Evolutionary conservation across 176 grass and related monocot genomes (phyloP), one percentile per base, ranked within the genome.

Genomic region (Thalia dealbata): DNA sequence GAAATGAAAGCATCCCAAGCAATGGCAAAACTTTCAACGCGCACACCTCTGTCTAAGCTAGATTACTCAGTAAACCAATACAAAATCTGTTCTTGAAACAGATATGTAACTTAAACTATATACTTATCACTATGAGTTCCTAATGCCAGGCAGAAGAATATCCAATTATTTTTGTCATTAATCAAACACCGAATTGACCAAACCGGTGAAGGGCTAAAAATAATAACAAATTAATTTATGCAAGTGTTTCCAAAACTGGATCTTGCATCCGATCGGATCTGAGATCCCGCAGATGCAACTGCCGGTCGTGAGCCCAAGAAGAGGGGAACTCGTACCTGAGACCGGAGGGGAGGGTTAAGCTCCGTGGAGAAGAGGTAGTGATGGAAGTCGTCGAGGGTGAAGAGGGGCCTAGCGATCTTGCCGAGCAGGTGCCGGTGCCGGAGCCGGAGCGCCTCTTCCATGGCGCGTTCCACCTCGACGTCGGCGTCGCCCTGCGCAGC

Each of bases 311-410:
- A 1, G 32, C 32, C 32, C 11, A 64, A 76, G 22, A 45, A 54
- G 30, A 50, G 18, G 44, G 19, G 3, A 13, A n/a, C n/a, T n/a
- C n/a, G n/a, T 50, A 88, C 89, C 81, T 91, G 76, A 14, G 82
- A 65, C 32, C 44, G 26, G 68, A 71, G 46, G 54, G 93, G 84
- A 42, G 87, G 87, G 74, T 97, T 97, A 32, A 97, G 82, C 22
- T 88, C 90, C 70, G 74, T 80, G 41, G 90, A 97, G 79, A 91
- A 88, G 35, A 97, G 85, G 61, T 84, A 91, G 66, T 81, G 79
- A 56, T 81, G 82, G 78, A 97, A 88, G 70, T 97, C 90, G 5
- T 97, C 90, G 22, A 97, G 50, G 42, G 76, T 64, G 60, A 92
- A 81, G 28, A 78, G 13, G 0, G 93, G 85, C 69, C 59, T 23